phyloP scores from a whole-genome alignment of 148 eudicot species.

The Rhododendron williamsianum region DNA sequence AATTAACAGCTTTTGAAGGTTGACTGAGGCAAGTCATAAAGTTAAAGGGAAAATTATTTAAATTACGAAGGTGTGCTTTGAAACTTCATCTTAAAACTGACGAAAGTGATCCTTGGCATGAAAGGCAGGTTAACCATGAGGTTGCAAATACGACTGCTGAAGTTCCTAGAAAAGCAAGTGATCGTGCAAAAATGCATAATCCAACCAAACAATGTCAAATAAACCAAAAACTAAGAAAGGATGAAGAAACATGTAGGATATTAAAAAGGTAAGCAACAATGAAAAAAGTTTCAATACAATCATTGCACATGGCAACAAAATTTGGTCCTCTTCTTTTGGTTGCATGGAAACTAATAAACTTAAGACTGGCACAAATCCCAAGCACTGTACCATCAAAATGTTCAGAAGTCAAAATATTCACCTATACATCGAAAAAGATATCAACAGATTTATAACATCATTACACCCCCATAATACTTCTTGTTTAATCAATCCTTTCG shows the following conservation, averaged over 20 bases:
- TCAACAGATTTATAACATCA: neutral
- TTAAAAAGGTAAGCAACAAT: neutral
- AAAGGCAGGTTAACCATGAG: neutral
- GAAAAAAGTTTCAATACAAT: neutral
- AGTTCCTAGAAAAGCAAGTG: neutral
- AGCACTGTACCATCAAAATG: neutral
- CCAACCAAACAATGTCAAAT: neutral
- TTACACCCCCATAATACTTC: neutral
- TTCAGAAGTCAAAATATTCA: neutral
- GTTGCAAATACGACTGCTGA: neutral
- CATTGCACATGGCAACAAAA: neutral
- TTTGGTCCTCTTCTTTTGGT: neutral
- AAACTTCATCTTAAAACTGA: neutral
- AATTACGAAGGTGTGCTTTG: neutral
- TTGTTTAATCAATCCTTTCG: neutral
- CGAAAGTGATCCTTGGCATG: neutral
- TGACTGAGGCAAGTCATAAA: neutral
- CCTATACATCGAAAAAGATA: neutral
- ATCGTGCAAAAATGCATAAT: neutral
- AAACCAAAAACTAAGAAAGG: neutral
- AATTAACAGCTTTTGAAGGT: slow-evolving; percentile 3
- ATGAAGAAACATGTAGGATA: neutral
- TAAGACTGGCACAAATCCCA: neutral
- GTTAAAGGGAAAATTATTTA: neutral
- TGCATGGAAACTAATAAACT: neutral